Percentiles rank a stretch among this genome's conserved stretches.
Conservation (phyloP, 345 rosid genomes). For the Citrus cavaleriei region DNA sequence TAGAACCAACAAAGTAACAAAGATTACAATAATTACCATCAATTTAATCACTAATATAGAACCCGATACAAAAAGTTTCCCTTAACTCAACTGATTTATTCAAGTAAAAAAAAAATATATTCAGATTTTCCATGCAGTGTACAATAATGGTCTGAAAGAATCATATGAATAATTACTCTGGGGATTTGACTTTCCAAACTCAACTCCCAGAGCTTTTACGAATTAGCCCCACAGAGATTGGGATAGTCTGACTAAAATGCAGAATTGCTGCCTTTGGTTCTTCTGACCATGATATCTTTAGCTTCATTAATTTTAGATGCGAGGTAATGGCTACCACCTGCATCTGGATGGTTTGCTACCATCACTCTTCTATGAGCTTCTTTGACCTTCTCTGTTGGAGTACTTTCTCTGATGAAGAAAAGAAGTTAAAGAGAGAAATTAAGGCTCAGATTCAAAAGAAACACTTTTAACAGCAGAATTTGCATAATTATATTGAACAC, state of each 20-base stretch:
- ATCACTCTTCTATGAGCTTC: conserved; percentile 68
- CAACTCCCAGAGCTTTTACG: background rate
- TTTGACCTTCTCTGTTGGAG: conserved; percentile 49
- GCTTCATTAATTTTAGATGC: conserved; percentile 55
- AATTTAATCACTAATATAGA: background rate
- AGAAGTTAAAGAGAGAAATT: background rate
- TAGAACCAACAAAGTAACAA: background rate
- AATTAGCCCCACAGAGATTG: background rate
- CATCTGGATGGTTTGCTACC: conserved; percentile 63
- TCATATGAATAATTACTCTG: background rate
- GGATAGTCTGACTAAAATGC: conserved; percentile 28
- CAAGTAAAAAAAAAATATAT: background rate
- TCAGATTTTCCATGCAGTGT: background rate
- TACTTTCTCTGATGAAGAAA: conserved; percentile 43
- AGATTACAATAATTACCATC: background rate
- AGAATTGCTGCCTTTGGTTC: conserved; percentile 30
- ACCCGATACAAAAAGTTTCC: background rate
- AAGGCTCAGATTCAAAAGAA: background rate
- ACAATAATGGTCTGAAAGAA: conserved; percentile 1
- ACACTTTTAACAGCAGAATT: background rate
- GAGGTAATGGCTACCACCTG: conserved; percentile 51
- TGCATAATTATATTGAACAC: background rate
- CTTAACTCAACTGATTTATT: background rate
- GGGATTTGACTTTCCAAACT: background rate
- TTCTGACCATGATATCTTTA: conserved; percentile 40